Percentiles rank a stretch among this genome's conserved stretches.
These are phyloP conservation scores for Persicaria tinctoria DNA, from an alignment of 148 eudicot genomes.

Conservation along the genomic window DNA sequence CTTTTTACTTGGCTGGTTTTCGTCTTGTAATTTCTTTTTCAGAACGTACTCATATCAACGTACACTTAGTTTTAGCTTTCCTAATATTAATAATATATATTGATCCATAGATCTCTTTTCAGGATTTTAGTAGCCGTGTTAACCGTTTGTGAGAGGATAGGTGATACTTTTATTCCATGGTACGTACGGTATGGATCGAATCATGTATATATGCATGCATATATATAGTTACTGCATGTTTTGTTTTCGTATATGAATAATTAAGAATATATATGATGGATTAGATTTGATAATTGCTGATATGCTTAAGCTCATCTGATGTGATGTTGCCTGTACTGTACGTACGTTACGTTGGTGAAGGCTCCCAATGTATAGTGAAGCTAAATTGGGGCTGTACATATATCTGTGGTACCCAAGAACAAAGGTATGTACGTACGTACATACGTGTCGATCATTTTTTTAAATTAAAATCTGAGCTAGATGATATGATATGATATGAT, in stretches of 20 bases:
- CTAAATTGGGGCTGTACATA: slow-evolving; percentile 77
- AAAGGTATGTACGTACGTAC: slow-evolving; percentile 28
- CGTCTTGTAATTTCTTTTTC: too few relatives aligned
- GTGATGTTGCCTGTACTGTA: not conserved
- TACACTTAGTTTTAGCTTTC: not conserved
- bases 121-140: slow-evolving; percentile 82
- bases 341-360: slow-evolving; percentile 22
- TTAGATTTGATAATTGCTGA: not conserved
- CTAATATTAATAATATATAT: not conserved
- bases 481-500: too few relatives aligned
- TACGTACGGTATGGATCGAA: slow-evolving; percentile 14
- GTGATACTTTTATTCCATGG: slow-evolving; percentile 92
- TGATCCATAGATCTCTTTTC: slow-evolving; percentile 14
- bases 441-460: not conserved
- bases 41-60: too few relatives aligned
- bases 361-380: slow-evolving; percentile 99
- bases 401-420: slow-evolving; percentile 89
- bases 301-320: not conserved
- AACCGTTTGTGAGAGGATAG: slow-evolving; percentile 75
- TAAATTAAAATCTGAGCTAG: not conserved
- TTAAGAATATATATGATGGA: too few relatives aligned
- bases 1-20: too few relatives aligned
- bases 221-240: not conserved
- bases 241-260: not conserved
- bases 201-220: not conserved